Evolutionary conservation across 306 rosid genomes (phyloP).

Genomic region (Begonia peltatifolia): DNA sequence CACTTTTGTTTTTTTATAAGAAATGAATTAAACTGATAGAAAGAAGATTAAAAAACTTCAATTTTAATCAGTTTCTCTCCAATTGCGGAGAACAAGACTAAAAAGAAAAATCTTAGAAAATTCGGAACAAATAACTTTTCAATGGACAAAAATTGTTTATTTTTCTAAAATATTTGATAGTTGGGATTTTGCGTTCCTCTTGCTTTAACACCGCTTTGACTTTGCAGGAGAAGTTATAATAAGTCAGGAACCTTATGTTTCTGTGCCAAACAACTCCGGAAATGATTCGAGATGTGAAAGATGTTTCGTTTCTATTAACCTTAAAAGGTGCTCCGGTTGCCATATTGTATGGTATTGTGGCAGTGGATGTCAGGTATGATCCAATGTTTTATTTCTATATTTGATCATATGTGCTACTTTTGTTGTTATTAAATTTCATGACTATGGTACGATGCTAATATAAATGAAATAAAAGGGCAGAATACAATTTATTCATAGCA

Average conservation of each 20-base stretch:
- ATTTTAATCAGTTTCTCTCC: no score
- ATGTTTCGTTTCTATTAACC: conserved; percentile 38
- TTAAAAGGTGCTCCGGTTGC: conserved; percentile 59
- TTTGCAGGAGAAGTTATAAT: conserved; percentile 64
- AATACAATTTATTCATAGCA: no score
- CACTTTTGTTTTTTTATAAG: no score
- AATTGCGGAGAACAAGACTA: no score
- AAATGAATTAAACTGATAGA: no score
- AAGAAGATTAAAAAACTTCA: no score
- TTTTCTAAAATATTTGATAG: no score
- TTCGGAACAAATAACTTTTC: no score
- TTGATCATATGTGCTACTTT: background rate
- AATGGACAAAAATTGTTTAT: background rate
- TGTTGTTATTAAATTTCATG: no score
- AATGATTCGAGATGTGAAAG: conserved; percentile 44
- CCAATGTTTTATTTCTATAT: background rate
- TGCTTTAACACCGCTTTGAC: background rate
- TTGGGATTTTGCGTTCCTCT: background rate
- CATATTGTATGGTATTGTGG: conserved; percentile 53
- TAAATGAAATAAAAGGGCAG: no score
- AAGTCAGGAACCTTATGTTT: conserved; percentile 56
- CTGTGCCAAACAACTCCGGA: conserved; percentile 47
- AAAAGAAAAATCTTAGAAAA: no score
- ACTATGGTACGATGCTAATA: no score
- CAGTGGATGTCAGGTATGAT: conserved; percentile 44